Base-by-base conservation (phyloP, 148 eudicot genomes). In the Cornus florida region DNA sequence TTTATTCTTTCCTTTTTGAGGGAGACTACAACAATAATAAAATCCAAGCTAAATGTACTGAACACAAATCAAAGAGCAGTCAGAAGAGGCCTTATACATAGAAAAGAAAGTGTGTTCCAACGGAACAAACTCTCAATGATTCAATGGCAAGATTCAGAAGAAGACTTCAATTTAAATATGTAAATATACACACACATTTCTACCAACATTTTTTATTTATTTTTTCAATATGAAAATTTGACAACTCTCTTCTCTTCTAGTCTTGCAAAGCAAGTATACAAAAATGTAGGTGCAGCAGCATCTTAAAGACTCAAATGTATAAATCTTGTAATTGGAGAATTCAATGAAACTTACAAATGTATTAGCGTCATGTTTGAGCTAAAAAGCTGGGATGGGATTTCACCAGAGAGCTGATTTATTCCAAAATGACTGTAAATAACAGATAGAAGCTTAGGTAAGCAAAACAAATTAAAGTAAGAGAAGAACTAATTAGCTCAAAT, bases 371-470 rank as follows among this genome's bases (percentile, higher is more conserved):
- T 82, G 31, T 86, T 84, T 65, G 93, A 91, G 75, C 76, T 78
- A 80, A 95, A 87, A 20, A 95, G 85, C 83, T 72, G 57, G 20
- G 90, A 5, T 20, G 95, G 97, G 82, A 95, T 82, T 67, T 79
- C 66, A 66, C 97, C 99, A 76, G 97, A 88, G 66, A 95, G 88
- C 82, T 85, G 85, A 76, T 95, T 95, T 38, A 76, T 88, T 69
- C 97, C 97, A 35, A 95, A 89, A 83, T 95, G 99, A 77, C 97
- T 95, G 80, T 28, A 76, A 78, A 84, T 19, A 24, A 74, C 41
- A 13, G n/a, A 41, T 19, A 19, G 62, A 74, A 82, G 70, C 69
- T 24, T 38, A 33, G 59, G 13, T 16, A 11, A 43, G 8, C 48
- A 9, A 4, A 35, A 20, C 5, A 48, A 11, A n/a, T 41, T 13